A percentile compares a stretch with the other conserved stretches of the same genome.
Conservation (phyloP, 2,329 filamentous ascomycete genomes). For the Didymella segeticola region DNA sequence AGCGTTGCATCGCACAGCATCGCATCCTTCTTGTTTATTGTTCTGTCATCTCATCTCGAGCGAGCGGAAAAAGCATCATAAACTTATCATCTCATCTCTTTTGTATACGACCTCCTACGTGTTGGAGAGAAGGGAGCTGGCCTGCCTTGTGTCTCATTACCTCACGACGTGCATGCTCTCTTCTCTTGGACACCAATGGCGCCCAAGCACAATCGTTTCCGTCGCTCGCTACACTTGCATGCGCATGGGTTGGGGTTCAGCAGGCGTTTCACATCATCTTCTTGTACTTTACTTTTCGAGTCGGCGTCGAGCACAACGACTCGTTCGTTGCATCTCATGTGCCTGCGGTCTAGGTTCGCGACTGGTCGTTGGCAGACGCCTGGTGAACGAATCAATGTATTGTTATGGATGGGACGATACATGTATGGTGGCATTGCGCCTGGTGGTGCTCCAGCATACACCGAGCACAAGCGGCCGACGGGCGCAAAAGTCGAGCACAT, state of each 20-base stretch:
- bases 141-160: conserved; percentile 37
- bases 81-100: conserved; percentile 26
- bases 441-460: neutral
- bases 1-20: conserved; percentile 11
- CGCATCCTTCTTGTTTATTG: conserved; percentile 23
- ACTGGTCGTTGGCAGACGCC: neutral
- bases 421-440: neutral
- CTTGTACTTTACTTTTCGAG: conserved; percentile 35
- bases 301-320: conserved; percentile 9
- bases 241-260: conserved; percentile 17
- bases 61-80: conserved; percentile 26
- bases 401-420: conserved; percentile 11
- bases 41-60: conserved; percentile 26
- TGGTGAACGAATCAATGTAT: conserved; percentile 9
- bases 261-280: conserved; percentile 22
- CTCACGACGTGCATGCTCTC: conserved; percentile 39
- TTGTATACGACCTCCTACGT: conserved; percentile 28
- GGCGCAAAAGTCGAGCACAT: conserved; percentile 13
- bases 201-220: conserved; percentile 12
- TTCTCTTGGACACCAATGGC: conserved; percentile 16
- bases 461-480: neutral
- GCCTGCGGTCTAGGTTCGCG: conserved; percentile 6
- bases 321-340: conserved; percentile 6
- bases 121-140: conserved; percentile 43
- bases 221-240: conserved; percentile 14